Conservation (phyloP, 768 basidiomycete species). For the Lentinula boryana region DNA sequence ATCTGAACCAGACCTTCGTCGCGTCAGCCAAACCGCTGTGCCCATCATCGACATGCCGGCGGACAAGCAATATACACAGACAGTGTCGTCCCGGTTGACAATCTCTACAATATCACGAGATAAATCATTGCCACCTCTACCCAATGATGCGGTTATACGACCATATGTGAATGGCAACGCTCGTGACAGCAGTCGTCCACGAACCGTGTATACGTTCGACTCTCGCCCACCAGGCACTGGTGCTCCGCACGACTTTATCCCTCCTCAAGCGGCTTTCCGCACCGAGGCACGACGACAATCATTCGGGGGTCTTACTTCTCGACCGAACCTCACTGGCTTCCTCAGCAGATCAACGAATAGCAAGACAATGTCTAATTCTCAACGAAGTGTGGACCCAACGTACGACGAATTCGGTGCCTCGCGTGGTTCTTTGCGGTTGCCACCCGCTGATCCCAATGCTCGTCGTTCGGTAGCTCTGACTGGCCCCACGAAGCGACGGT, state of each 20-base stretch:
- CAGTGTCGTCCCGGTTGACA: slow-evolving; percentile 13
- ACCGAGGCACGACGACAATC: slow-evolving; percentile 66
- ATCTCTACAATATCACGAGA: slow-evolving; percentile 41
- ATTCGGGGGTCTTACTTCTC: slow-evolving; percentile 60
- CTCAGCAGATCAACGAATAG: slow-evolving; percentile 1
- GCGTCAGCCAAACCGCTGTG: slow-evolving; percentile 22
- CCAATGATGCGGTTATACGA: slow-evolving; percentile 39
- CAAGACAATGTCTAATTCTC: background rate
- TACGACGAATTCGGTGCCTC: slow-evolving; percentile 77
- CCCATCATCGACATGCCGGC: slow-evolving; percentile 6
- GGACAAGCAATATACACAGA: slow-evolving; percentile 9
- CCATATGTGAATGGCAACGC: slow-evolving; percentile 21
- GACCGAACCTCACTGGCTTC: slow-evolving; percentile 37
- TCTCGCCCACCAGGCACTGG: slow-evolving; percentile 42
- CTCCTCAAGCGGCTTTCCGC: slow-evolving; percentile 62
- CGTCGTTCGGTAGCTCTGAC: slow-evolving; percentile 13
- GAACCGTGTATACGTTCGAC: slow-evolving; percentile 61
- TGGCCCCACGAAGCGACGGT: slow-evolving; percentile 54
- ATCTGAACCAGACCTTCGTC: slow-evolving; percentile 62
- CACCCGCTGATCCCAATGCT: slow-evolving; percentile 9
- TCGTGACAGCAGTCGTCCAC: slow-evolving; percentile 44
- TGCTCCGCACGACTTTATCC: slow-evolving; percentile 44
- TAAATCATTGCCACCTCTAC: slow-evolving; percentile 76
- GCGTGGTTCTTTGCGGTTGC: slow-evolving; percentile 45
- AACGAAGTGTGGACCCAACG: slow-evolving; percentile 24